phyloP scores from a whole-genome alignment of 1,139 yeast species.

The Suhomyces coccinellae region DNA sequence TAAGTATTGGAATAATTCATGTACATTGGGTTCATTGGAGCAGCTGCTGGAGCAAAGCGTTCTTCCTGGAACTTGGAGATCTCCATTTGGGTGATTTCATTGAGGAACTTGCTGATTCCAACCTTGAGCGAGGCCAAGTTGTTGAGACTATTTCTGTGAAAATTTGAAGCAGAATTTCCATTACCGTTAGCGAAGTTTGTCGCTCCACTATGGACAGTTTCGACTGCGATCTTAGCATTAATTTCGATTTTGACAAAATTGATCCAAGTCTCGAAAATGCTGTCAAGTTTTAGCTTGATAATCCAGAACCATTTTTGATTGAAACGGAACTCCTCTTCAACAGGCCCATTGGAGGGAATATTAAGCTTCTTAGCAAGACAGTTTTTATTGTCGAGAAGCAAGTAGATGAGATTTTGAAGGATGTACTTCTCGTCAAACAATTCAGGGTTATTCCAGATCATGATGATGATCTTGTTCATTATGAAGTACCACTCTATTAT shows the following conservation, averaged over 20 bases:
- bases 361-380: conserved; percentile 15
- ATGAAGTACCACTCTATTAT: conserved; percentile 44
- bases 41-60: conserved; percentile 5
- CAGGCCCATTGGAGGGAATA: conserved; percentile 1
- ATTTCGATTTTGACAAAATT: conserved; percentile 19
- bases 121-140: conserved; percentile 19
- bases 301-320: conserved; percentile 32
- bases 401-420: conserved; percentile 17
- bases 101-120: conserved; percentile 18
- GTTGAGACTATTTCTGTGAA: conserved; percentile 12
- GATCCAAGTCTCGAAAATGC: conserved; percentile 31
- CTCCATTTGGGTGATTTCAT: conserved; percentile 20
- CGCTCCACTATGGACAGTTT: background rate
- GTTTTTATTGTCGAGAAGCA: conserved; percentile 19
- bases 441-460: conserved; percentile 19
- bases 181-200: background rate
- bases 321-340: conserved; percentile 24
- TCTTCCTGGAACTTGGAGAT: conserved; percentile 11
- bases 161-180: conserved; percentile 4
- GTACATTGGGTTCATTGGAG: conserved; percentile 7
- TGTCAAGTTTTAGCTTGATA: conserved; percentile 25
- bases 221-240: conserved; percentile 5
- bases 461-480: conserved; percentile 32
- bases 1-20: conserved; percentile 12
- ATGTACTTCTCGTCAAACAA: conserved; percentile 19